Evolutionary conservation across 2,329 filamentous ascomycete genomes (phyloP).

Genomic region (Truncatella angustata): DNA sequence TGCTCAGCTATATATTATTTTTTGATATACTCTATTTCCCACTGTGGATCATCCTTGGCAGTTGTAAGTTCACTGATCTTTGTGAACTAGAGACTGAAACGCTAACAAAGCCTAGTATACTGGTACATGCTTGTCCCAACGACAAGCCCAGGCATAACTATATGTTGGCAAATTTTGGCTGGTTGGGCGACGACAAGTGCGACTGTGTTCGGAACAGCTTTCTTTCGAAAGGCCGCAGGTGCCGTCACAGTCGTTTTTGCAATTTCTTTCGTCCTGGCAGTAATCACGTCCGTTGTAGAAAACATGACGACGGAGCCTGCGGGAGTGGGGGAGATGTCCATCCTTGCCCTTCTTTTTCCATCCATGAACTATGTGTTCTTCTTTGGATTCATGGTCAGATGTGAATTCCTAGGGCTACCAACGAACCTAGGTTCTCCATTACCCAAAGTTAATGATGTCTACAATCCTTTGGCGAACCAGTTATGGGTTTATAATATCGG

Average conservation of each 20-base stretch:
- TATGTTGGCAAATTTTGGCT: conserved; percentile 46
- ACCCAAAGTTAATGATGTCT: neutral
- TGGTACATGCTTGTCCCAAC: conserved; percentile 26
- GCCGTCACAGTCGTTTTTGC: conserved; percentile 30
- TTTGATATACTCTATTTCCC: conserved; percentile 66
- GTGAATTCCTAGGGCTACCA: conserved; percentile 16
- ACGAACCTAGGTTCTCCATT: conserved; percentile 17
- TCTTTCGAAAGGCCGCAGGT: conserved; percentile 32
- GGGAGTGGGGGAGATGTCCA: conserved; percentile 17
- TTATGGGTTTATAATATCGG: conserved; percentile 23
- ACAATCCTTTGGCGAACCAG: conserved; percentile 1
- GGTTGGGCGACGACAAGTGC: conserved; percentile 59
- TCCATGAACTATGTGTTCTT: conserved; percentile 32
- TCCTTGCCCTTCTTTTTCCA: conserved; percentile 27
- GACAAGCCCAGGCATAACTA: conserved; percentile 28
- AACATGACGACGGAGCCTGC: conserved; percentile 10
- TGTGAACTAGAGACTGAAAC: no score
- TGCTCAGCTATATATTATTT: conserved; percentile 64
- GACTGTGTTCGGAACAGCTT: conserved; percentile 53
- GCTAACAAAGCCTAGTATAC: conserved; percentile 25
- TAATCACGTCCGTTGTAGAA: conserved; percentile 16
- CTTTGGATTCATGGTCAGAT: conserved; percentile 24
- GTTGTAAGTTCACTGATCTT: no score
- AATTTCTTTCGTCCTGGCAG: conserved; percentile 27
- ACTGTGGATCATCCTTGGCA: conserved; percentile 37